Base-by-base conservation (phyloP, 2,329 filamentous ascomycete species). In the Botrytis elliptica region DNA sequence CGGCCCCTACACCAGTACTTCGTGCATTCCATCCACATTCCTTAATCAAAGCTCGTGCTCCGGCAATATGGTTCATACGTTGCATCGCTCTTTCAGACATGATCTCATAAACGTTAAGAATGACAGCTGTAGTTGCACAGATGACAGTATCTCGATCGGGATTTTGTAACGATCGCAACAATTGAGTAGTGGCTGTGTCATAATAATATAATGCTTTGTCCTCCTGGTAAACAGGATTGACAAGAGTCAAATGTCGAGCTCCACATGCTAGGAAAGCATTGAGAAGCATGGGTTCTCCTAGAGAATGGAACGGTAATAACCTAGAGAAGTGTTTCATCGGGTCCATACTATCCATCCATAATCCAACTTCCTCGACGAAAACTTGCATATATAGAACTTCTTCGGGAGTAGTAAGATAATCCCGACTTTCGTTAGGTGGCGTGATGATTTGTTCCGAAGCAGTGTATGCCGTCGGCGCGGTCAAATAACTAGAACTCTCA, bases 271-370 rank as follows among this genome's bases (percentile, higher is more conserved):
- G 85, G 75, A 97, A 91, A 0, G 95, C 94, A 80, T 97, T 95
- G 46, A 97, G 87, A 20, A 98, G 87, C 92, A 98, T 95, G 0
- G 94, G 92, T 74, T 96, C 93, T 72, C 90, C 88, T 38, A 97
- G 85, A 1, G 94, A 91, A 78, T 95, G 89, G 78, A 94, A 94
- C 0, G 95, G 94, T n/a, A 98, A 85, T 29, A 93, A 85, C 66
- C 92, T 88, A 38, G 93, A 93, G 81, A 98, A 98, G 84, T 97
- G 93, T 83, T 95, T 95, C 77, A 91, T 87, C 49, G 90, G 87
- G 83, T 97, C 93, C 85, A 98, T 90, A 60, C 91, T 93, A 82
- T 98, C 95, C 93, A 98, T 97, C 94, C 95, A 98, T 4, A 94
- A 83, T 0, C 92, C 94, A 3, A 98, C 93, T 77, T 97, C 92